Evolutionary conservation across 1,284 basidiomycete genomes (phyloP), one percentile per base, ranked within the genome.

Genomic region (Stygiomarasmius scandens): DNA sequence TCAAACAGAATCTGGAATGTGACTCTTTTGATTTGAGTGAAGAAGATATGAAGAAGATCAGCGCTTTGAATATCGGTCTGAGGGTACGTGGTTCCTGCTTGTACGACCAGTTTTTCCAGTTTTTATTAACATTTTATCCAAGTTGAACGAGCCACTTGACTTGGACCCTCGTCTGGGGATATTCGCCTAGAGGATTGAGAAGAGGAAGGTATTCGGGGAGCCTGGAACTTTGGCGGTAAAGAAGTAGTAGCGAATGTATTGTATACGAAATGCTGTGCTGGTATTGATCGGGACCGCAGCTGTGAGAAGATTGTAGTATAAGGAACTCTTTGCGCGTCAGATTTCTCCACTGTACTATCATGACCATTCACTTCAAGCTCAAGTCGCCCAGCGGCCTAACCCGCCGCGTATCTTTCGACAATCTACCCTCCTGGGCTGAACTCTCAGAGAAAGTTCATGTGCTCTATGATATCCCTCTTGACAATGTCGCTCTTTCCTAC

Each of bases 131-230:
- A n/a, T n/a, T n/a, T n/a, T n/a, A n/a, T n/a, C n/a, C n/a, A n/a
- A 88, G 84, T 74, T 92, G 69, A 92, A 92, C 72, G 75, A 92
- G 69, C 89, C 90, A 10, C 78, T 69, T 46, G 84, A 83, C 22
- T 85, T 90, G 51, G 84, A 90, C 63, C 74, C 80, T 51, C 78
- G 81, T 32, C 68, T 90, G 56, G 79, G 75, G 20, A 90, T 90
- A 65, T 91, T 89, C 66, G 87, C 86, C 48, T 90, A 73, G n/a
- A 79, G 53, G 16, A 36, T 49, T 22, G 47, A 34, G 43, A 23
- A 24, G 52, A 29, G 23, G 29, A 34, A 45, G n/a, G n/a, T n/a
- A n/a, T n/a, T n/a, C 14, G 32, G 14, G 32, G 8, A 34, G 32
- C 8, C 32, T 34, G 32, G 14, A 14, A 8, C 32, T 8, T 14